These are phyloP conservation scores for Berkeleyomyces basicola DNA, from an alignment of 2,329 filamentous ascomycete species.

Conservation along the genomic window DNA sequence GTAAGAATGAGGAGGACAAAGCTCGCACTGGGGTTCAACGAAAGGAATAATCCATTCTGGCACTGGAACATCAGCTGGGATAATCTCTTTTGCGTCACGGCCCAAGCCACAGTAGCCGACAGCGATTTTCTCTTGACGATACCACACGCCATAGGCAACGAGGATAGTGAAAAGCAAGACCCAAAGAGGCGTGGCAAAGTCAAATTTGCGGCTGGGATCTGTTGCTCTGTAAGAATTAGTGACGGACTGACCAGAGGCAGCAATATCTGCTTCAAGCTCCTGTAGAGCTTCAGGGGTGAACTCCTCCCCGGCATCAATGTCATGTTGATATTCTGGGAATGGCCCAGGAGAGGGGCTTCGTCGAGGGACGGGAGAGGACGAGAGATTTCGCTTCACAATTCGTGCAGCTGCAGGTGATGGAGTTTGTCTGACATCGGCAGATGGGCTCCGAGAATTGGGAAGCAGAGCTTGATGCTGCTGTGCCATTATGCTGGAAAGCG, in stretches of 20 bases:
- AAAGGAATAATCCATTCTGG: conserved; percentile 57
- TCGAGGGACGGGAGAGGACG: conserved; percentile 11
- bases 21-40: conserved; percentile 68
- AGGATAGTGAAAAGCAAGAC: conserved; percentile 55
- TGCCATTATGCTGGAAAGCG: conserved; percentile 14
- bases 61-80: conserved; percentile 35
- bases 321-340: conserved; percentile 12
- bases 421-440: neutral
- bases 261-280: conserved; percentile 56
- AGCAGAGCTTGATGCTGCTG: conserved; percentile 4
- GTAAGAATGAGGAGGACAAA: conserved; percentile 76
- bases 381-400: conserved; percentile 8
- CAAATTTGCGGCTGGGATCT: conserved; percentile 24
- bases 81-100: conserved; percentile 36
- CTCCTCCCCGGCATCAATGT: conserved; percentile 63
- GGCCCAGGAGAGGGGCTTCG: conserved; percentile 12
- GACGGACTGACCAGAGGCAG: conserved; percentile 33
- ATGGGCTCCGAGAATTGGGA: neutral
- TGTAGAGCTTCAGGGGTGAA: conserved; percentile 85
- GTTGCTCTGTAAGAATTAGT: conserved; percentile 28
- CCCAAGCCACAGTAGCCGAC: conserved; percentile 90
- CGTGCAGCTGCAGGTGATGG: conserved; percentile 7
- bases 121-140: conserved; percentile 86
- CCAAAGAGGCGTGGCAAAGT: conserved; percentile 48
- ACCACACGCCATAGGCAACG: conserved; percentile 62